Evolutionary conservation across 495 filamentous ascomycete genomes (phyloP).

Genomic region (Glonium stellatum): DNA sequence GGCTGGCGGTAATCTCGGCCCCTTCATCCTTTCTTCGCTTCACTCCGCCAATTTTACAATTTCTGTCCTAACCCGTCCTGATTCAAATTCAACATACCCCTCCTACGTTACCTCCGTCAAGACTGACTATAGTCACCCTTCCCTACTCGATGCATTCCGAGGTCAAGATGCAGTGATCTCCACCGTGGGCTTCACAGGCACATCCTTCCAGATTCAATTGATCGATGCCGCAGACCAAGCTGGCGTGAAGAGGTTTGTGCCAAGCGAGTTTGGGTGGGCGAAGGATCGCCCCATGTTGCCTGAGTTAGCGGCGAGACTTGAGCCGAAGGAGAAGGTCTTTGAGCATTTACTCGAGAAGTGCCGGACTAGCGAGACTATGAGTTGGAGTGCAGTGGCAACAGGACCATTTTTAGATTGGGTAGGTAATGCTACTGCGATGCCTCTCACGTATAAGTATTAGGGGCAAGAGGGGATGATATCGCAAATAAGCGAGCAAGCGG

Average conservation of each 20-base stretch:
- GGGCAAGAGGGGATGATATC: neutral
- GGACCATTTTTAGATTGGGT: neutral
- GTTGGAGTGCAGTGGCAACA: neutral
- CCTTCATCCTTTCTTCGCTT: neutral
- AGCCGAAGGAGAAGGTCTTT: neutral
- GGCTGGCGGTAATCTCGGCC: neutral
- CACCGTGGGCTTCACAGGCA: neutral
- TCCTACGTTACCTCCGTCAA: neutral
- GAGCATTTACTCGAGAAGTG: neutral
- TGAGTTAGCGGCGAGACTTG: neutral
- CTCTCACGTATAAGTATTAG: neutral
- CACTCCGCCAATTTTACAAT: neutral
- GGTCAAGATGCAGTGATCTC: neutral
- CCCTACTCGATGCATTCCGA: neutral
- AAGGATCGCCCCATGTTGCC: neutral
- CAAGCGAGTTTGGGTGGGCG: neutral
- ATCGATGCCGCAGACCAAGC: conserved; percentile 1
- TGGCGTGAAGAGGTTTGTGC: conserved; percentile 2
- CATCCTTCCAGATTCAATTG: neutral
- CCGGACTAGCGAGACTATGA: neutral
- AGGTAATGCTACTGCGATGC: neutral
- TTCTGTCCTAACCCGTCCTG: neutral
- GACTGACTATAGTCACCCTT: neutral
- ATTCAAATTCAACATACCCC: neutral
- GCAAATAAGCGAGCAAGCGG: neutral